Base-by-base conservation (phyloP, 305 asterid species). In the Vinca major region DNA sequence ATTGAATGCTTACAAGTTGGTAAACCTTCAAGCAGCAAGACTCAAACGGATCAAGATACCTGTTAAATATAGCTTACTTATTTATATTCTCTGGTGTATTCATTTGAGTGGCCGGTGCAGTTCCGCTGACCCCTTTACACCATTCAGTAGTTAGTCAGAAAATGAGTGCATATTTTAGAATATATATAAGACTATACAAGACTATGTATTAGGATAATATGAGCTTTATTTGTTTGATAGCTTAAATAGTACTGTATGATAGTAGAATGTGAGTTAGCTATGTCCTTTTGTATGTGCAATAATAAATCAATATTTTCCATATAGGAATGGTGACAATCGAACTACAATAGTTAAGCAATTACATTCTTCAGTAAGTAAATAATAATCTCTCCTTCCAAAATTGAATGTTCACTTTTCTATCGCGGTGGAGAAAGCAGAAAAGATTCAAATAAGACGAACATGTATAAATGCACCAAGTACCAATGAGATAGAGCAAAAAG, bases 81-180 rank as follows among this genome's bases (percentile, higher is more conserved):
- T 62, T 71, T 65, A 73, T 70, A 33, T 71, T 77, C 57, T 49
- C 26, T 80, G 82, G 82, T 80, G 89, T 74, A 77, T 78, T 84
- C 69, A 74, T 85, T 84, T 80, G 94, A 73, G 97, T 41, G 96
- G 95, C 78, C 81, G 89, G 94, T 81, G 33, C 33, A 26, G 33
- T 83, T 64, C 45, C 73, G 85, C 81, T 78, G 86, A 77, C 92
- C 97, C 96, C 95, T 81, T 80, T 81, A 75, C 88, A 80, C 86
- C 83, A 71, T 26, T 26, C 33, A 62, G 71, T 65, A 75, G 62
- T 56, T 77, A 72, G 77, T 71, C 55, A 73, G 70, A 63, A 56
- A 62, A 64, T 74, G 54, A 65, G 58, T 70, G 71, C 55, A 70
- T 63, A 74, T 71, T 68, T 66, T 81, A 78, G 81, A 70, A 69